A percentile compares a stretch with the other conserved stretches of the same genome.
These are phyloP conservation scores for Hydnomerulius pinastri DNA, from an alignment of 768 basidiomycete genomes.

Conservation along the genomic window DNA sequence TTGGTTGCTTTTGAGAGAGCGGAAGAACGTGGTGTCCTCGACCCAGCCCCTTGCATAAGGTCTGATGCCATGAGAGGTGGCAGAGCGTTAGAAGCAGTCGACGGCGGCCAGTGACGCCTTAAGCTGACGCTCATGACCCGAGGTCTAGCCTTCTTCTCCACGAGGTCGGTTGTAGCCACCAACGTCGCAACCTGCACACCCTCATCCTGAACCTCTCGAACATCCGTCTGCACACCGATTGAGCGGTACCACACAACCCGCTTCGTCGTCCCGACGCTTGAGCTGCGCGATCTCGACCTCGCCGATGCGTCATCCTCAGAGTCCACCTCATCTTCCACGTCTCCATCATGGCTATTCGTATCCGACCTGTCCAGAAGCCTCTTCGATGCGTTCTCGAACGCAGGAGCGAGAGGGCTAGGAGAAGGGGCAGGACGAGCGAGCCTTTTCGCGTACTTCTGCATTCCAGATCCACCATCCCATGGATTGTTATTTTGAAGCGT, in stretches of 20 bases:
- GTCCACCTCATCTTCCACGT: constrained; percentile 76
- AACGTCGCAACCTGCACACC: constrained; percentile 56
- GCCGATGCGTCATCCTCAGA: constrained; percentile 43
- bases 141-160: constrained; percentile 27
- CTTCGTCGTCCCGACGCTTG: constrained; percentile 24
- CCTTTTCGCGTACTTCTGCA: constrained; percentile 71
- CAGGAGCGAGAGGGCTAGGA: constrained; percentile 44
- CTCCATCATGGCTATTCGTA: constrained; percentile 77
- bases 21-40: not conserved
- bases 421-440: constrained; percentile 53
- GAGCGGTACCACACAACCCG: constrained; percentile 52
- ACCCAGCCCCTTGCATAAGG: not conserved
- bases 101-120: constrained; percentile 21
- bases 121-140: constrained; percentile 18
- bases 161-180: constrained; percentile 14
- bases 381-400: constrained; percentile 47
- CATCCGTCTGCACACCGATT: constrained; percentile 71
- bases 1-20: not conserved
- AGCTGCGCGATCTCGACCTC: constrained; percentile 39
- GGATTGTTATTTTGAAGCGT: constrained; percentile 73
- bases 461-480: constrained; percentile 83
- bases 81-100: constrained; percentile 5
- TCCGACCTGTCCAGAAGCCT: constrained; percentile 50
- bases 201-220: constrained; percentile 52
- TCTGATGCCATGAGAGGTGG: constrained; percentile 3